Percentiles rank a stretch among this genome's conserved stretches.
Conservation (phyloP, 305 asterid genomes). For the Fraxinus sp. region DNA sequence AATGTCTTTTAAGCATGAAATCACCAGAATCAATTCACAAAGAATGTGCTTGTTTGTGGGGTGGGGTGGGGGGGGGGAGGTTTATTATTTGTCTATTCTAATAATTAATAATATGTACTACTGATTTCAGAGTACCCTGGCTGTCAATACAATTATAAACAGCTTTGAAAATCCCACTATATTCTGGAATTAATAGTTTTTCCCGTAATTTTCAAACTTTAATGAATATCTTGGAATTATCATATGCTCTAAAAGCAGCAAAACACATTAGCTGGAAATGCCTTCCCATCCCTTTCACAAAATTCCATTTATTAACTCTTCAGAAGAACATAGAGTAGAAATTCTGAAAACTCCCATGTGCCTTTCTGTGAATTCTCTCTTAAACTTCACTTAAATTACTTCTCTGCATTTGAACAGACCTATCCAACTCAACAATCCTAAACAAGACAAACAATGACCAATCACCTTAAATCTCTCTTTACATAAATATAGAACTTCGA, state of each 20-base stretch:
- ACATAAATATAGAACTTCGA: slow-evolving; percentile 27
- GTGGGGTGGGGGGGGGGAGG: too few relatives aligned
- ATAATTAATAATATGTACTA: neutral
- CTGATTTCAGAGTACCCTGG: slow-evolving; percentile 27
- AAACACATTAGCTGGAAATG: slow-evolving; percentile 42
- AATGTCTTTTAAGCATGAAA: too few relatives aligned
- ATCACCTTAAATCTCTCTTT: slow-evolving; percentile 38
- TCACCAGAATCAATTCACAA: too few relatives aligned
- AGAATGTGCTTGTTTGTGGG: too few relatives aligned
- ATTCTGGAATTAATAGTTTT: slow-evolving; percentile 39
- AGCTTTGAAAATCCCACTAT: slow-evolving; percentile 25
- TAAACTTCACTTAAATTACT: slow-evolving; percentile 37
- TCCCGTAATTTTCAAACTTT: slow-evolving; percentile 30
- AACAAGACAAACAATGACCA: slow-evolving; percentile 51
- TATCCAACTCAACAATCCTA: slow-evolving; percentile 43
- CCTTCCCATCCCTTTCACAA: slow-evolving; percentile 37
- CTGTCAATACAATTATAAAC: slow-evolving; percentile 34
- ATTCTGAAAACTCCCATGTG: slow-evolving; percentile 57
- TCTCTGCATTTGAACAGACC: slow-evolving; percentile 49
- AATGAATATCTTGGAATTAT: slow-evolving; percentile 46
- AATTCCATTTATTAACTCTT: slow-evolving; percentile 30
- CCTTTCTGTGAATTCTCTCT: slow-evolving; percentile 22
- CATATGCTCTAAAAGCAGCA: slow-evolving; percentile 39
- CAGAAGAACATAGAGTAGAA: slow-evolving; percentile 25
- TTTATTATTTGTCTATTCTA: neutral